These are phyloP conservation scores for Extremus antarcticus DNA, from an alignment of 495 filamentous ascomycete genomes.

Conservation along the genomic window DNA sequence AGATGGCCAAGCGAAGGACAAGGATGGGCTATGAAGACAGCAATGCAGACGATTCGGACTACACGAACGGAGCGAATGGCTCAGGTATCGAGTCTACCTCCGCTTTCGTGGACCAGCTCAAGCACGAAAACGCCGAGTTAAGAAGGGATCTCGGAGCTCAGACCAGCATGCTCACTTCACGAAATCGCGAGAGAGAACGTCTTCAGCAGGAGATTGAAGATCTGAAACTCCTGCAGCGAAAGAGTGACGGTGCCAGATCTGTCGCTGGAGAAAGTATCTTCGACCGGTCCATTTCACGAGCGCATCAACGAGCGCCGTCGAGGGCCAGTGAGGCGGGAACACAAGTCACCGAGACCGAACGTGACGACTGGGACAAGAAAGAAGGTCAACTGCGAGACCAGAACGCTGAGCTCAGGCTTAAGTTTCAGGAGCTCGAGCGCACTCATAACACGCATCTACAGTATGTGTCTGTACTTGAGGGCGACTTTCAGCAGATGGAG, in stretches of 20 bases:
- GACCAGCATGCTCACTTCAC: constrained; percentile 92
- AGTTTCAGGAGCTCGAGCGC: constrained; percentile 46
- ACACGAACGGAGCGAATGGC: constrained; percentile 46
- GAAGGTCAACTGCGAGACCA: constrained; percentile 77
- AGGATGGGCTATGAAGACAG: constrained; percentile 7
- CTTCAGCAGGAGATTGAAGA: constrained; percentile 96
- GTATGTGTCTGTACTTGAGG: constrained; percentile 28
- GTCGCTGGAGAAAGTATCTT: constrained; percentile 82
- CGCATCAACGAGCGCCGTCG: constrained; percentile 61
- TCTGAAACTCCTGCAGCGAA: constrained; percentile 73
- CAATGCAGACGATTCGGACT: constrained; percentile 40
- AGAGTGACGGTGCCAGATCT: constrained; percentile 47
- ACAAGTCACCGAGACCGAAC: constrained; percentile 54
- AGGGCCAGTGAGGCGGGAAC: constrained; percentile 60
- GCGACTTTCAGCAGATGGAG: constrained; percentile 26
- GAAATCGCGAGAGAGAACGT: constrained; percentile 88
- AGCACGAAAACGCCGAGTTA: constrained; percentile 86
- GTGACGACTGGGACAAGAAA: constrained; percentile 74
- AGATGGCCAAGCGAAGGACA: constrained; percentile 8
- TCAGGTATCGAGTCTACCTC: constrained; percentile 45
- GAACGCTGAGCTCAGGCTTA: constrained; percentile 69
- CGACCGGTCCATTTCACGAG: constrained; percentile 82
- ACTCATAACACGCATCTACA: constrained; percentile 33
- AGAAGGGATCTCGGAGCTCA: constrained; percentile 88
- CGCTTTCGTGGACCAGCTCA: constrained; percentile 66